Conservation (phyloP, 306 rosid genomes). For the Lablab purpureus region DNA sequence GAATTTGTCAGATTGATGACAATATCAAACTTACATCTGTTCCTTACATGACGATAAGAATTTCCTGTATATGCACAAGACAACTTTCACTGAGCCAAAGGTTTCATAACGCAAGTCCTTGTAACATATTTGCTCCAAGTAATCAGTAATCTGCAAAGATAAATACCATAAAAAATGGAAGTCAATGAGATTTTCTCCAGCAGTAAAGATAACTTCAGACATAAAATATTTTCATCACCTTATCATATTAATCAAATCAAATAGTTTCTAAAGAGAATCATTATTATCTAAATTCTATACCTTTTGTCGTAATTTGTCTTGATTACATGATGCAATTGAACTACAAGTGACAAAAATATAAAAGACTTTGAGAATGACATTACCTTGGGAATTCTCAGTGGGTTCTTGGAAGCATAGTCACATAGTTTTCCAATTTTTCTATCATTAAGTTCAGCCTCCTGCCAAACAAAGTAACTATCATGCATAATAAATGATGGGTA, state of each 20-base stretch:
- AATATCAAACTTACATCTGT: constrained; percentile 80
- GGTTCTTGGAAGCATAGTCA: constrained; percentile 61
- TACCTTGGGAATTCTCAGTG: constrained; percentile 63
- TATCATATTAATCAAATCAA: constrained; percentile 23
- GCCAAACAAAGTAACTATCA: constrained; percentile 42
- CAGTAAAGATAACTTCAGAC: constrained; percentile 30
- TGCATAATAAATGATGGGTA: constrained; percentile 27
- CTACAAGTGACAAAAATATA: constrained; percentile 17
- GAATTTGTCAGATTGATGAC: constrained; percentile 21
- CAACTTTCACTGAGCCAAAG: constrained; percentile 80
- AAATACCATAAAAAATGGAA: constrained; percentile 40
- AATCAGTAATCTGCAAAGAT: constrained; percentile 71
- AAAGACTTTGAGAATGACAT: constrained; percentile 18
- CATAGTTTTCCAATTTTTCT: constrained; percentile 63
- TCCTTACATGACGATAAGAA: constrained; percentile 78
- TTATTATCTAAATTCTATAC: constrained; percentile 1
- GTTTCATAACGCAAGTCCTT: constrained; percentile 84
- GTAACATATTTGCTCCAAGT: constrained; percentile 83
- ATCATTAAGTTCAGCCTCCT: constrained; percentile 59
- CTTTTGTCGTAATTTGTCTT: constrained; percentile 10
- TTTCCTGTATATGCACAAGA: constrained; percentile 77
- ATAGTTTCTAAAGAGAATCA: constrained; percentile 21
- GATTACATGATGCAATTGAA: constrained; percentile 1
- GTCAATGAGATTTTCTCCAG: constrained; percentile 28
- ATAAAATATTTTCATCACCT: constrained; percentile 19